Evolutionary conservation across 176 grass and related monocot species (phyloP).

Genomic region (Canna indica): DNA sequence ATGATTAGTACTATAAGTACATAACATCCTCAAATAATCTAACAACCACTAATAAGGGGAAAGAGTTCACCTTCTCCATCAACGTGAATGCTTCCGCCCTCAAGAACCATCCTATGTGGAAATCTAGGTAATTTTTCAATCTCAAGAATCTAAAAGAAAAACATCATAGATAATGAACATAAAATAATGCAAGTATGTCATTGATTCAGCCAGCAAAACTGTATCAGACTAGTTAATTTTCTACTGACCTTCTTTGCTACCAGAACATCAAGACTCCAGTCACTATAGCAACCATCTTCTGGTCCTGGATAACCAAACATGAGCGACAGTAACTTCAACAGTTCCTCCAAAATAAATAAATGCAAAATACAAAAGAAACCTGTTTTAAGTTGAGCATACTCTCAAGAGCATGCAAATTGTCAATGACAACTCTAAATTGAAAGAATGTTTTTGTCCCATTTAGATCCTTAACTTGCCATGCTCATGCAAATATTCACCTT

Average conservation of each 20-base stretch:
- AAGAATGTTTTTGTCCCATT: too few species aligned
- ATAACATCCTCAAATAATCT: neutral
- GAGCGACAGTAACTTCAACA: neutral
- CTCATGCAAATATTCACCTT: too few species aligned
- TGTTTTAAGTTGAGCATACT: too few species aligned
- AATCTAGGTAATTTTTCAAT: constrained; percentile 61
- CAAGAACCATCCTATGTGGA: constrained; percentile 68
- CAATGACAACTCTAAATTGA: too few species aligned
- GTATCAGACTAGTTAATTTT: neutral
- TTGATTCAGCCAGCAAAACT: neutral
- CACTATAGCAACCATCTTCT: constrained; percentile 60
- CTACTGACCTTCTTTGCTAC: constrained; percentile 65
- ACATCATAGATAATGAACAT: neutral
- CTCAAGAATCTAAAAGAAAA: constrained; percentile 49
- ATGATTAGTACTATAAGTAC: neutral
- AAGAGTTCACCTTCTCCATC: constrained; percentile 65
- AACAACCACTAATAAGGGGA: neutral
- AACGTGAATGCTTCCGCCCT: constrained; percentile 96
- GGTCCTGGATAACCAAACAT: constrained; percentile 33
- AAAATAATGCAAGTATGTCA: neutral
- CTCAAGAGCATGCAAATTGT: too few species aligned
- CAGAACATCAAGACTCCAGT: constrained; percentile 64
- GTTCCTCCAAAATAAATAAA: neutral
- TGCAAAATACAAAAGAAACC: neutral
- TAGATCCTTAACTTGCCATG: too few species aligned